Evolutionary conservation across 129 eudicot species (phyloP), one percentile per base, ranked within the genome.

Genomic region (Rutidosis leptorrhynchoides): DNA sequence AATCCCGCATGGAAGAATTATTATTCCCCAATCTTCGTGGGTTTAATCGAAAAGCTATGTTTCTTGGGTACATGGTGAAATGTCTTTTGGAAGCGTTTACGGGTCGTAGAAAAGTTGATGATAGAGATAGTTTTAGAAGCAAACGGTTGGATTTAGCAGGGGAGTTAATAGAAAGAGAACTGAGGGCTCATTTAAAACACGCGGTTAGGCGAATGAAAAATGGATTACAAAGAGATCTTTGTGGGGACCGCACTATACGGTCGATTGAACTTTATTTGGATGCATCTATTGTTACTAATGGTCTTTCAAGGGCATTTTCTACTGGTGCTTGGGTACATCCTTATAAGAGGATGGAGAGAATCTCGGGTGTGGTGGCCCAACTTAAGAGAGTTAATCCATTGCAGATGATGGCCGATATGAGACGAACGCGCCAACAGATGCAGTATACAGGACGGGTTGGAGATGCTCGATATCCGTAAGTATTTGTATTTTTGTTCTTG

Each of bases 401-500:
- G 80, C 98, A 92, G 62, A 77, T 82, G 69, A 80, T 74, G 28
- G 84, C 95, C 71, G 98, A 92, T 67, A 81, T 88, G 95, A 88
- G 98, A 74, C 88, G 87, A 75, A 76, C 87, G 20, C 95, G 96
- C 16, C 98, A 84, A 73, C 97, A 90, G 74, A 94, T 90, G 33
- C 57, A 70, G 29, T 91, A 91, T 79, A 83, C 95, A 5, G 96
- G 98, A 30, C 83, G 84, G 71, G 96, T 82, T 77, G 96, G 96
- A 14, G 98, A 86, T 74, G 96, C 96, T 16, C 78, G 98, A 85
- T 93, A 93, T 80, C 98, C 96, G 98, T 92, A 80, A 83, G 96
- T 78, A 32, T 3, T 60, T 58, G 1, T 58, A 26, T 3, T 14
- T 10, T 30, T 20, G 35, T 8, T 16, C 26, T 27, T 37, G 12